Base-by-base conservation (phyloP, 1,139 yeast species). In the Sugiyamaella sp. region DNA sequence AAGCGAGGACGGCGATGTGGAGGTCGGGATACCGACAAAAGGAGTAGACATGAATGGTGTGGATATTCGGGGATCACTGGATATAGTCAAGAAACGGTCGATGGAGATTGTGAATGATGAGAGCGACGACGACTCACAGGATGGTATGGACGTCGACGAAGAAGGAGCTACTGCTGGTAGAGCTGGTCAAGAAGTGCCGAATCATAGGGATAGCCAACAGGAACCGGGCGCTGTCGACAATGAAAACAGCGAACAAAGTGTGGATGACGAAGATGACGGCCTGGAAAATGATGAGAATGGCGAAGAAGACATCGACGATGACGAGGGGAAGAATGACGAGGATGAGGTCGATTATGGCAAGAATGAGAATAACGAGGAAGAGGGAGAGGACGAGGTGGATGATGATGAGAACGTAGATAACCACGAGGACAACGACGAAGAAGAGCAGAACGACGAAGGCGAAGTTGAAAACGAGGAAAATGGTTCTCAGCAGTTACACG, bases 401-500 rank as follows among this genome's bases (percentile, higher is more conserved):
- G 37, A 29, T 3, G 37, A 42, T 16, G 38, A 27, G 1, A 22
- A 33, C 2, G 41, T 2, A 2, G 22, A 4, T 4, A 42, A 46
- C 9, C 12, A n/a, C n/a, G 49, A 35, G n/a, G 49, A 45, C 9
- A 21, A 29, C 12, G 14, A 35, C 2, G 41, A 22, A 10, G 49
- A 32, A 2, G 47, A 43, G 6, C 33, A 20, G 10, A 17, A 17
- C 4, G 25, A 43, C 12, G 41, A 24, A 25, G 20, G 12, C 33
- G 42, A 24, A 2, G 42, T 35, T 6, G 12, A 37, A 9, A 10
- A 37, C 12, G 16, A 22, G 6, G 32, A 35, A 1, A 16, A 35
- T 4, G 17, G 20, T 19, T 10, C 12, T 10, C 27, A 27, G 17
- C 14, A 25, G 22, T 33, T 29, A 2, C 20, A 25, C 14, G 37